Conservation (phyloP, 768 basidiomycete genomes). For the Pleurotus tuber-regium region DNA sequence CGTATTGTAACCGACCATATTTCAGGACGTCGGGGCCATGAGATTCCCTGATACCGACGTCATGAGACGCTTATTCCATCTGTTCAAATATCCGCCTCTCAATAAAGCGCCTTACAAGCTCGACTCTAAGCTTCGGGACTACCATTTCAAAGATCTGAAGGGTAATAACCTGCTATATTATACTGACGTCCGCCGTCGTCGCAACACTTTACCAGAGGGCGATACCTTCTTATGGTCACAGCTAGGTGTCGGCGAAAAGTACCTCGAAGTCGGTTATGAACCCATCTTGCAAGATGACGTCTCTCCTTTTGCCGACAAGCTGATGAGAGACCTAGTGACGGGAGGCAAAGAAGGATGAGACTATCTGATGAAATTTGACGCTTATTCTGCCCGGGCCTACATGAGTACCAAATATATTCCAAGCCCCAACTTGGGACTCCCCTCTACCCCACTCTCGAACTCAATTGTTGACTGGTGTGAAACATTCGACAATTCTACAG, state of each 20-base stretch:
- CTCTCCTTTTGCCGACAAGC: slow-evolving; percentile 18
- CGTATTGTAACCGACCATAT: not conserved
- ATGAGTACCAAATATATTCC: slow-evolving; percentile 16
- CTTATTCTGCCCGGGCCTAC: slow-evolving; percentile 26
- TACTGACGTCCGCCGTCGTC: slow-evolving; percentile 18
- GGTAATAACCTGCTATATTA: slow-evolving; percentile 21
- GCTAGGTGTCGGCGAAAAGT: not conserved
- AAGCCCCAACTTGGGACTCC: slow-evolving; percentile 14
- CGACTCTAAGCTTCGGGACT: slow-evolving; percentile 20
- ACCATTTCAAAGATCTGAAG: slow-evolving; percentile 13
- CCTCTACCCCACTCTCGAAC: slow-evolving; percentile 13
- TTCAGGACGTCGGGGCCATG: slow-evolving; percentile 40
- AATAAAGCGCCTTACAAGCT: slow-evolving; percentile 17
- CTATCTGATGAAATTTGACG: slow-evolving; percentile 23
- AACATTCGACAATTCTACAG: slow-evolving; percentile 28
- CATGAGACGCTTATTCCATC: slow-evolving; percentile 29
- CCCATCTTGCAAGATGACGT: slow-evolving; percentile 17
- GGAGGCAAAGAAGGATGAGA: slow-evolving; percentile 21
- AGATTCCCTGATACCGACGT: slow-evolving; percentile 30
- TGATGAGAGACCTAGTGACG: slow-evolving; percentile 22
- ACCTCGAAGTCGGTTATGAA: slow-evolving; percentile 7
- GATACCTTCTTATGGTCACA: slow-evolving; percentile 12
- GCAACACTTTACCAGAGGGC: slow-evolving; percentile 1
- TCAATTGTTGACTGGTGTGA: slow-evolving; percentile 31
- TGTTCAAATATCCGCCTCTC: slow-evolving; percentile 25